Base-by-base conservation (phyloP, 1,139 yeast species). In the Yamadazyma diddensiae region DNA sequence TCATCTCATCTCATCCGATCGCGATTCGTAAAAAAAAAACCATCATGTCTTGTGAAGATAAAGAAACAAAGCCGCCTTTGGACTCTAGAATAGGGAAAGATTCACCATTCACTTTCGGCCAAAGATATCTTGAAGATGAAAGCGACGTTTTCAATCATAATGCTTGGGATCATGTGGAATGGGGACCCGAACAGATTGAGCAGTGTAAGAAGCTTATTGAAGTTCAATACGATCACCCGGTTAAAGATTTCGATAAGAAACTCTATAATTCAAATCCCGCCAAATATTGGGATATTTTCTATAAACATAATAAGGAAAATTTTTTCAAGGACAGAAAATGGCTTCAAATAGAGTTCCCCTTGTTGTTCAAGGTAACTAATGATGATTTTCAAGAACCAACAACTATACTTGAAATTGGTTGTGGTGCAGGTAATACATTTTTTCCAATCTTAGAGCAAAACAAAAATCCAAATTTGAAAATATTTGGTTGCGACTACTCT, bases 131-230 rank as follows among this genome's bases (percentile, higher is more conserved):
- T 38, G 73, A 73, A 5, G 76, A 80, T 30, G 83, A 79, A 21
- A 79, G 82, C 4, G 90, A 87, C 26, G 95, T 94, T 1, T 92
- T 95, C 79, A 75, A 76, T 42, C 95, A 85, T 54, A 92, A 92
- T 57, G 98, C 99, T 0, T 92, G 99, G 82, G 99, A 92, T 55
- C 95, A 94, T 54, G 97, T 88, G 14, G 96, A 88, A 52, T 90
- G 97, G 96, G 97, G 95, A 30, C 88, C 83, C 31, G 95, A 87
- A 47, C 97, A 94, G 54, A 62, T 81, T 18, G 56, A 67, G 14
- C 79, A 82, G 45, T 96, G 97, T 3, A 73, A 84, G 53, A 79
- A 71, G 46, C 77, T 82, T 57, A 83, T 92, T 18, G 62, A 75
- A 10, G 75, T 78, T 43, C 99, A 92, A 54, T 75, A 77, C 42